These are phyloP conservation scores for Colletotrichum navitas DNA, from an alignment of 2,329 filamentous ascomycete species.

Conservation along the genomic window DNA sequence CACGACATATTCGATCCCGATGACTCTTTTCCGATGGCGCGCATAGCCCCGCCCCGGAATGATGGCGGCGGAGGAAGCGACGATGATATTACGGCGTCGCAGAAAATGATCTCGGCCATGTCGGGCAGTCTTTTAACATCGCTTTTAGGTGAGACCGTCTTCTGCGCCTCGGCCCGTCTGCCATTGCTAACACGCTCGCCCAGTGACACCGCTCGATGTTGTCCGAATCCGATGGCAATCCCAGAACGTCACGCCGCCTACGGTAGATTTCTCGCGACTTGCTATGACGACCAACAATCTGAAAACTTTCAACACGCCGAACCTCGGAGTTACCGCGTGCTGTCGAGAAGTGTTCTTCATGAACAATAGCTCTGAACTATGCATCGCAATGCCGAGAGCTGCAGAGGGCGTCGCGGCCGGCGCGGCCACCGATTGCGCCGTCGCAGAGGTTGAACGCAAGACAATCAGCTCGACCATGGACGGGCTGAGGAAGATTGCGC, in stretches of 20 bases:
- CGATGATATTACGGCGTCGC: slow-evolving; percentile 80
- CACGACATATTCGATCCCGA: slow-evolving; percentile 48
- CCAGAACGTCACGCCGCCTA: slow-evolving; percentile 69
- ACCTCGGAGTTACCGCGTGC: slow-evolving; percentile 92
- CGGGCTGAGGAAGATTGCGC: slow-evolving; percentile 91
- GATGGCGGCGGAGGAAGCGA: slow-evolving; percentile 45
- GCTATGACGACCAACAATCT: slow-evolving; percentile 68
- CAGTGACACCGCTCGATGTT: slow-evolving; percentile 95
- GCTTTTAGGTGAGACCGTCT: slow-evolving; percentile 75
- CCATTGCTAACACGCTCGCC: slow-evolving; percentile 25
- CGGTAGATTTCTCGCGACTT: slow-evolving; percentile 68
- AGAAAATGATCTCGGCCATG: slow-evolving; percentile 96
- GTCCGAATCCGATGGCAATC: slow-evolving; percentile 95
- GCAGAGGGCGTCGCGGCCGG: slow-evolving; percentile 61
- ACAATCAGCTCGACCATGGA: slow-evolving; percentile 93
- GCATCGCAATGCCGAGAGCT: slow-evolving; percentile 76
- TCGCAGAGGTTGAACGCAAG: slow-evolving; percentile 85
- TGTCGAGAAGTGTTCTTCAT: slow-evolving; percentile 98
- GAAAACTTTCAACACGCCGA: slow-evolving; percentile 78
- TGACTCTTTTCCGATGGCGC: slow-evolving; percentile 49
- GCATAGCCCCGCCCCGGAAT: slow-evolving; percentile 45
- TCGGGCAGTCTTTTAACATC: slow-evolving; percentile 92
- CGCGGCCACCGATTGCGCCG: slow-evolving; percentile 78
- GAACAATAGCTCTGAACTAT: slow-evolving; percentile 85
- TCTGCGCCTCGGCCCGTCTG: neutral